These are phyloP conservation scores for Sphaceloma murrayae DNA, from an alignment of 2,329 filamentous ascomycete genomes.

Conservation along the genomic window DNA sequence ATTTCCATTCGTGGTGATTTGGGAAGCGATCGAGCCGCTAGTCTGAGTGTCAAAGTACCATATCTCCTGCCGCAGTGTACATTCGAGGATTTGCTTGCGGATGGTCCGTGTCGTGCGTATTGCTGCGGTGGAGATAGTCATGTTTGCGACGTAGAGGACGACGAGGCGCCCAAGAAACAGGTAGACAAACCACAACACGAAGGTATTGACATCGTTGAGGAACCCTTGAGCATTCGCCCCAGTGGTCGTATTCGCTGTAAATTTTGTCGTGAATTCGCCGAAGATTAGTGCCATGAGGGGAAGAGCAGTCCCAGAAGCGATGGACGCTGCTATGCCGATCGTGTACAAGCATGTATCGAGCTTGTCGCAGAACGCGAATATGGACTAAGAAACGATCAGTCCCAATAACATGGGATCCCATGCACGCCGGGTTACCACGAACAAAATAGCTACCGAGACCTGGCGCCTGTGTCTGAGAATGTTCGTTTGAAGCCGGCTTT, in stretches of 20 bases:
- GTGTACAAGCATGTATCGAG: background rate
- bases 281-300: constrained; percentile 31
- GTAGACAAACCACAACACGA: background rate
- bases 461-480: too few species aligned
- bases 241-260: constrained; percentile 24
- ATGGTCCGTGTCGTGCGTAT: constrained; percentile 40
- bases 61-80: constrained; percentile 53
- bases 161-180: constrained; percentile 15
- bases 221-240: constrained; percentile 26
- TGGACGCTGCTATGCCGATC: background rate
- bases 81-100: constrained; percentile 51
- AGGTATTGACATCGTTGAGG: constrained; percentile 25
- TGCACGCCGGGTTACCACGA: too few species aligned
- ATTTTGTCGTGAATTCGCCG: constrained; percentile 36
- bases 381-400: background rate
- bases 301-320: constrained; percentile 8
- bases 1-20: constrained; percentile 38
- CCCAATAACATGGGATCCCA: too few species aligned
- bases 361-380: background rate
- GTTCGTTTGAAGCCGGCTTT: too few species aligned
- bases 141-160: constrained; percentile 13
- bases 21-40: background rate
- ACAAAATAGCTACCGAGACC: too few species aligned
- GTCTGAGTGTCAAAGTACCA: constrained; percentile 51
- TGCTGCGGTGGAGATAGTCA: constrained; percentile 37